Conservation (phyloP, 2,329 filamentous ascomycete species). For the Alternaria rosae region DNA sequence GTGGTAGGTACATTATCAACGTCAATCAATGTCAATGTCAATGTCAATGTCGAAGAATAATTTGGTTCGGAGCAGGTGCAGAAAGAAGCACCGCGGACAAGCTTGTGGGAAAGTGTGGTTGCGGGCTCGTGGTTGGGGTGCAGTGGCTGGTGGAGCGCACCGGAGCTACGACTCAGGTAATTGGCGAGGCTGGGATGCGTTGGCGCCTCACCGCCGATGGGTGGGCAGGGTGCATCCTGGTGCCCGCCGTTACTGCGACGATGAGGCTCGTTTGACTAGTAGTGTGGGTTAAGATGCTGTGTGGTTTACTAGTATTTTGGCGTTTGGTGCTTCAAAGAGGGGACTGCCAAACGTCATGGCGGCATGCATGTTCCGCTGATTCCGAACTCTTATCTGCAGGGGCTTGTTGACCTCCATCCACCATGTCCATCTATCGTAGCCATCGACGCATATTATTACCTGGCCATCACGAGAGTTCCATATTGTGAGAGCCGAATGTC, state of each 20-base stretch:
- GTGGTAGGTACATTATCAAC: conserved; percentile 34
- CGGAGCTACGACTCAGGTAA: conserved; percentile 31
- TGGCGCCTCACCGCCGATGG: conserved; percentile 33
- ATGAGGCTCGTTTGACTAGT: neutral
- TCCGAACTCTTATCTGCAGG: neutral
- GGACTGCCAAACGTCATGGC: conserved; percentile 3
- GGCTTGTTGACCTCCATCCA: neutral
- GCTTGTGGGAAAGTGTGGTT: neutral
- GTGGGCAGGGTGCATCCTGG: conserved; percentile 23
- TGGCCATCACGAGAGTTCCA: neutral
- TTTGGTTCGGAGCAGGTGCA: conserved; percentile 14
- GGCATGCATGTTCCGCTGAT: conserved; percentile 6
- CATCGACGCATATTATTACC: neutral
- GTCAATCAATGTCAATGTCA: neutral
- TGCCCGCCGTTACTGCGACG: neutral
- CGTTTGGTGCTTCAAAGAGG: neutral
- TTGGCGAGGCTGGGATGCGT: conserved; percentile 47
- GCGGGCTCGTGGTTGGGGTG: conserved; percentile 8
- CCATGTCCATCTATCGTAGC: neutral
- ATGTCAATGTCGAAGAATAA: neutral
- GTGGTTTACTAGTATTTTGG: neutral
- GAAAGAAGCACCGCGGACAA: conserved; percentile 19
- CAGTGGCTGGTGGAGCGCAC: conserved; percentile 40
- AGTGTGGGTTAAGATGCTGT: neutral
- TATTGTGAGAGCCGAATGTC: neutral